These are phyloP conservation scores for Suillus paluster DNA, from an alignment of 768 basidiomycete species.

Conservation along the genomic window DNA sequence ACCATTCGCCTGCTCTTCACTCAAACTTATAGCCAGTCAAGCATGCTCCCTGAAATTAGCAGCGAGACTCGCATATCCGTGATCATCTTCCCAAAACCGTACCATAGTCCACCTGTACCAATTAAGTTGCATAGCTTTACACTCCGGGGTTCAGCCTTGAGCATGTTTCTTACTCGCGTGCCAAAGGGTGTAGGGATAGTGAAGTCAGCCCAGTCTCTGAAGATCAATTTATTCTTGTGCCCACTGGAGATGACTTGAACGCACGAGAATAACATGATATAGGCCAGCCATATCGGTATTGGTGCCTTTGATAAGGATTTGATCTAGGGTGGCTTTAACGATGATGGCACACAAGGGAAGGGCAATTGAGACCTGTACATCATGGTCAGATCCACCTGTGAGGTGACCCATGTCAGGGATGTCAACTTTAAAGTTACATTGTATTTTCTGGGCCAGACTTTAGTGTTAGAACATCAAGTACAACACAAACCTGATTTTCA, in stretches of 20 bases:
- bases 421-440: constrained; percentile 89
- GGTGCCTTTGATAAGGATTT: constrained; percentile 75
- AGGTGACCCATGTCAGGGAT: constrained; percentile 89
- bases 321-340: constrained; percentile 55
- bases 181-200: constrained; percentile 81
- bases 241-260: constrained; percentile 16
- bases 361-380: constrained; percentile 53
- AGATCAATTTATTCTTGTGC: constrained; percentile 8
- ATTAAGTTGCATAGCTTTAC: constrained; percentile 84
- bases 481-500: constrained; percentile 76
- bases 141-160: constrained; percentile 86
- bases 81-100: constrained; percentile 87
- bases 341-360: constrained; percentile 1
- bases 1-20: constrained; percentile 72
- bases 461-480: not conserved
- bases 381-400: constrained; percentile 81
- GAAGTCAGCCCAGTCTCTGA: constrained; percentile 88
- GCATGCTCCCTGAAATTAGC: constrained; percentile 4
- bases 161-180: constrained; percentile 77
- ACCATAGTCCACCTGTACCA: constrained; percentile 90
- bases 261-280: constrained; percentile 82
- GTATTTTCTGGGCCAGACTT: constrained; percentile 68
- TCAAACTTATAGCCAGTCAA: constrained; percentile 54
- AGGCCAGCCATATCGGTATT: constrained; percentile 90
- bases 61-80: constrained; percentile 70